phyloP scores from a whole-genome alignment of 1,284 basidiomycete genomes.

The Lignosus rhinocerotis region DNA sequence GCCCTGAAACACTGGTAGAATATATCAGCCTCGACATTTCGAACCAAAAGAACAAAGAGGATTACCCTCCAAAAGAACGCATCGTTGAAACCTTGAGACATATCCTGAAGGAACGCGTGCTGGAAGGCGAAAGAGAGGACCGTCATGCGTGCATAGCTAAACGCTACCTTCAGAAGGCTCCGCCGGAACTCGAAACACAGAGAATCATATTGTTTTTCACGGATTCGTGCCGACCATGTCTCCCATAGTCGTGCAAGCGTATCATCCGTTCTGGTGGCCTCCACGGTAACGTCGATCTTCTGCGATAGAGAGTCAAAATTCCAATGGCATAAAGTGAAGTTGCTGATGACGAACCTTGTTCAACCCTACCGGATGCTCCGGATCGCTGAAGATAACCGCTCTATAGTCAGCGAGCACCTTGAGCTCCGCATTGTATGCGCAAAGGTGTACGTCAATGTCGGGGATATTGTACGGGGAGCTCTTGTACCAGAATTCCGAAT shows the following conservation, averaged over 20 bases:
- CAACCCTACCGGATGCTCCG: constrained; percentile 69
- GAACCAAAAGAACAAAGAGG: constrained; percentile 9
- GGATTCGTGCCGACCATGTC: constrained; percentile 52
- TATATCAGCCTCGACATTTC: background rate
- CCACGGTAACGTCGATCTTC: constrained; percentile 60
- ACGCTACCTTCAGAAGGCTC: constrained; percentile 62
- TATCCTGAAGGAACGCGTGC: constrained; percentile 62
- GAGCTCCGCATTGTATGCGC: constrained; percentile 72
- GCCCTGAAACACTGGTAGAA: constrained; percentile 53
- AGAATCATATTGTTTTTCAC: constrained; percentile 53
- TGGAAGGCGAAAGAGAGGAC: constrained; percentile 78
- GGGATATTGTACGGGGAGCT: constrained; percentile 65
- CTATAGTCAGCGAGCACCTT: constrained; percentile 63
- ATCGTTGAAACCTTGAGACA: constrained; percentile 53
- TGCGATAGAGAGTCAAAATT: constrained; percentile 26
- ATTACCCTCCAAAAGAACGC: constrained; percentile 64
- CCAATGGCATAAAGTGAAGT: background rate
- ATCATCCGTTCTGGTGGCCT: constrained; percentile 71
- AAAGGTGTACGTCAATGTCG: constrained; percentile 76
- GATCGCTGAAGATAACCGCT: constrained; percentile 67
- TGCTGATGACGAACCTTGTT: constrained; percentile 55
- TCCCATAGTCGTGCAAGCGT: constrained; percentile 51
- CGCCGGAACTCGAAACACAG: constrained; percentile 60
- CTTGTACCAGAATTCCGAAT: constrained; percentile 75
- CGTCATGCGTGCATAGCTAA: constrained; percentile 67